Evolutionary conservation across 2,329 filamentous ascomycete genomes (phyloP).

Genomic region (Metarhizium guizhouense): DNA sequence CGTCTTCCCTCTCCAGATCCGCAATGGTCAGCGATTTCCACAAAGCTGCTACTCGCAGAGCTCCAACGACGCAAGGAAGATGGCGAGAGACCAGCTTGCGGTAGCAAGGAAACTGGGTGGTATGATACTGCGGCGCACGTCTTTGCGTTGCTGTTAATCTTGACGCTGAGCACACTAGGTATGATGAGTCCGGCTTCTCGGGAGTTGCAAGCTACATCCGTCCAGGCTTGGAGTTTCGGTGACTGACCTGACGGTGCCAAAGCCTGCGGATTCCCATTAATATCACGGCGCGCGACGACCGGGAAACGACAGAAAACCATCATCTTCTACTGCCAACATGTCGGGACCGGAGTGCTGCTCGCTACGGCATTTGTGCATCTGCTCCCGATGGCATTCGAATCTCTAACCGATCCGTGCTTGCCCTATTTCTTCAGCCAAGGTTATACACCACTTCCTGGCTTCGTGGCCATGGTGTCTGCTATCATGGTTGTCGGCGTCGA

Average conservation of each 20-base stretch:
- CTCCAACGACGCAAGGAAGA: constrained; percentile 36
- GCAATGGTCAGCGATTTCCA: constrained; percentile 41
- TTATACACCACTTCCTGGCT: constrained; percentile 72
- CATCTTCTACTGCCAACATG: constrained; percentile 62
- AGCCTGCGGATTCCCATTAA: constrained; percentile 59
- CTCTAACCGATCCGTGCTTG: constrained; percentile 61
- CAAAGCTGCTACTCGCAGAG: constrained; percentile 42
- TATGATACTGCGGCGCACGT: constrained; percentile 63
- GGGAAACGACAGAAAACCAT: constrained; percentile 49
- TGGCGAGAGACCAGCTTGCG: constrained; percentile 39
- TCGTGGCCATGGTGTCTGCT: constrained; percentile 76
- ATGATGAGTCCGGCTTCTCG: constrained; percentile 13
- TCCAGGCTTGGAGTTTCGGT: not conserved
- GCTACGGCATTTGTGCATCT: constrained; percentile 79
- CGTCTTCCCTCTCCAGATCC: constrained; percentile 14
- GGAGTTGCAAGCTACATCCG: not conserved
- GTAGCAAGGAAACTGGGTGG: constrained; percentile 39
- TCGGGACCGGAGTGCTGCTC: constrained; percentile 77
- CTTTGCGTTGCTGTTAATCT: constrained; percentile 57
- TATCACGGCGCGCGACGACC: constrained; percentile 50
- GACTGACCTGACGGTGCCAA: constrained; percentile 4
- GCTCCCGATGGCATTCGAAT: constrained; percentile 58
- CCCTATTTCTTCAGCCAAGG: constrained; percentile 69
- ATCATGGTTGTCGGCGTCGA: constrained; percentile 77
- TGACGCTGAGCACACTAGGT: constrained; percentile 51